Base-by-base conservation (phyloP, 129 eudicot species). In the Artemisia argyi region DNA sequence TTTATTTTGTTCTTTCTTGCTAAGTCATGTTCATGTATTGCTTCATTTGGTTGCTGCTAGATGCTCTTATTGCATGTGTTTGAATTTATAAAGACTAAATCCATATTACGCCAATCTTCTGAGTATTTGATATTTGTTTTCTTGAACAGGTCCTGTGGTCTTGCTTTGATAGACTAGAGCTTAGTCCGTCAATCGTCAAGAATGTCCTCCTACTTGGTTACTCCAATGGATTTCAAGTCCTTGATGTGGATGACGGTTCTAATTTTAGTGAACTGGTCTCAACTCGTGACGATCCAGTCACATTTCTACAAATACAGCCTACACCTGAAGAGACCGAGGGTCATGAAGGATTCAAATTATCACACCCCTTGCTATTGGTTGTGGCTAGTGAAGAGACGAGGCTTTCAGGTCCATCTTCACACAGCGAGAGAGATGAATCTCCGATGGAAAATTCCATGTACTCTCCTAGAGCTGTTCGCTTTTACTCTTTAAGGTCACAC, bases 211-310 rank as follows among this genome's bases (percentile, higher is more conserved):
- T 95, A 59, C 97, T 95, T 74, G 99, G 99, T 61, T 95, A 90
- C 78, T 72, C 81, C 16, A 91, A 91, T 67, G 99, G 99, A 15
- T 95, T 95, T 81, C 99, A 91, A 83, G 97, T 95, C 35, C 88
- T 95, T 8, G 99, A 95, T 85, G 97, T 95, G 15, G 95, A 88
- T 63, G 95, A 91, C 83, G 96, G 95, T 66, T 86, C 96, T 61
- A 87, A 78, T 71, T 81, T 95, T 75, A 81, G 69, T 71, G 97
- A 95, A 79, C 50, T 90, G 54, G 99, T 95, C 61, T 95, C 99
- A 62, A 76, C 64, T 67, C 99, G 97, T 70, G 99, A 95, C 61
- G 97, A 86, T 72, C 94, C 91, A 17, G 96, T 89, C 75, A 90
- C 97, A 54, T 95, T 90, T 76, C 48, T 95, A 65, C 97, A 90